Evolutionary conservation across 208 protist genomes (phyloP), one percentile per base, ranked within the genome.

Genomic region (Trypanosoma brucei): DNA sequence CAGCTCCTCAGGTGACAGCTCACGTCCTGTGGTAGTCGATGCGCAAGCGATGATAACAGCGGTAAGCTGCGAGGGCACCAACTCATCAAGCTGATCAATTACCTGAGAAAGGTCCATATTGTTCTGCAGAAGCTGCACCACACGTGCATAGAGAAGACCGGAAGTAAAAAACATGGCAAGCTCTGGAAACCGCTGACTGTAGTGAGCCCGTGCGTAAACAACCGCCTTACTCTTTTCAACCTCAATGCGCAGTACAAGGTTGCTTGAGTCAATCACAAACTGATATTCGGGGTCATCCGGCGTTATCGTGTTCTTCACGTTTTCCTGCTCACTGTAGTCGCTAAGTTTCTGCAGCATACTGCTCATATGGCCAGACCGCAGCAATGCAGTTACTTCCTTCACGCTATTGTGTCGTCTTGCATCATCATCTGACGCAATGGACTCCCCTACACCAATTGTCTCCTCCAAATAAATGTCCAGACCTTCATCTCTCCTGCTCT

Each of bases 221-320:
- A 87, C 76, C 44, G 92, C 89, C 14, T 88, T 81, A 51, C 79
- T 91, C 62, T 93, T 95, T 61, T 96, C 93, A 57, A 80, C 81
- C 60, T 96, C 91, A 53, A 97, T 92, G 51, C 82, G 83, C 61
- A 93, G 65, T 37, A 95, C 88, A 50, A 96, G 59, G 42, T 61
- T 70, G 64, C 83, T 94, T 66, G 81, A 95, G 56, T 97, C 86
- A n/a, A 84, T 88, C 33, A 96, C 76, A 75, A 94, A 92, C 59
- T 81, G 75, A 74, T 96, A 90, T 77, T 97, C 90, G 4, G 84
- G 85, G 61, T 93, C 85, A 31, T 93, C 83, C 9, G 78, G 80
- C 4, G 75, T 74, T 53, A 96, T 92, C 34, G 84, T 75, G 60
- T 94, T 94, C 67, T 93, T 95, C 39, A 61, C 60, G 6, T 56